phyloP scores from a whole-genome alignment of 2,329 filamentous ascomycete species.

The Pyrenochaeta sp. region DNA sequence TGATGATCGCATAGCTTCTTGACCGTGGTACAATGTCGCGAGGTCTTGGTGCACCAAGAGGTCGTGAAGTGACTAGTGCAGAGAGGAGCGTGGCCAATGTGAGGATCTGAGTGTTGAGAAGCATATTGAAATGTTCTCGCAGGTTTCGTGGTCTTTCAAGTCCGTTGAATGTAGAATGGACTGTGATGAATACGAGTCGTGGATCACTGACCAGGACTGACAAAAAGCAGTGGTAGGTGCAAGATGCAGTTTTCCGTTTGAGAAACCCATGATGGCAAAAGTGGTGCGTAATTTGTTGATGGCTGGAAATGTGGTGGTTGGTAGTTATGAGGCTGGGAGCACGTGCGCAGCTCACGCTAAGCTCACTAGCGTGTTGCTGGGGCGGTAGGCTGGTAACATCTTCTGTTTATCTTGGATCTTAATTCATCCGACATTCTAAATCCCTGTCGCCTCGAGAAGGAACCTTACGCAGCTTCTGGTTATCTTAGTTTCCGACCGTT shows the following conservation, averaged over 20 bases:
- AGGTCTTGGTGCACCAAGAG: constrained; percentile 30
- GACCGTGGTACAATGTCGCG: constrained; percentile 29
- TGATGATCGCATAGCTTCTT: constrained; percentile 51
- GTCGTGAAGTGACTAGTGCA: constrained; percentile 31
- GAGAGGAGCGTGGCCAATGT: constrained; percentile 31
- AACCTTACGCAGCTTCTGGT: background rate
- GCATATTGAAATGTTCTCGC: constrained; percentile 34
- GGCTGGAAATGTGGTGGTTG: constrained; percentile 43
- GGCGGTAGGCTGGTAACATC: background rate
- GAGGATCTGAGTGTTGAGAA: constrained; percentile 31
- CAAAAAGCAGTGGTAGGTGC: constrained; percentile 7
- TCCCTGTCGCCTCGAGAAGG: too few relatives aligned
- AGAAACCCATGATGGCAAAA: constrained; percentile 27
- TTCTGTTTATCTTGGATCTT: background rate
- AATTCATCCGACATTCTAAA: background rate
- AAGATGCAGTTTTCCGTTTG: constrained; percentile 23
- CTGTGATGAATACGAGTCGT: constrained; percentile 13
- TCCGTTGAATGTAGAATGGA: constrained; percentile 13
- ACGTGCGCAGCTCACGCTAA: constrained; percentile 14
- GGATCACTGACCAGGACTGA: constrained; percentile 16
- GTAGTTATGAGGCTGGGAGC: constrained; percentile 30
- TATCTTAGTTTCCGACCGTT: background rate
- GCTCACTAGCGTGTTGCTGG: background rate
- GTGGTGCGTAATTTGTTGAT: constrained; percentile 26
- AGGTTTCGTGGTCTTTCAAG: constrained; percentile 8